A percentile compares a stretch with the other conserved stretches of the same genome.
phyloP scores from a whole-genome alignment of 148 eudicot species.

The Rhododendron griersonianum region DNA sequence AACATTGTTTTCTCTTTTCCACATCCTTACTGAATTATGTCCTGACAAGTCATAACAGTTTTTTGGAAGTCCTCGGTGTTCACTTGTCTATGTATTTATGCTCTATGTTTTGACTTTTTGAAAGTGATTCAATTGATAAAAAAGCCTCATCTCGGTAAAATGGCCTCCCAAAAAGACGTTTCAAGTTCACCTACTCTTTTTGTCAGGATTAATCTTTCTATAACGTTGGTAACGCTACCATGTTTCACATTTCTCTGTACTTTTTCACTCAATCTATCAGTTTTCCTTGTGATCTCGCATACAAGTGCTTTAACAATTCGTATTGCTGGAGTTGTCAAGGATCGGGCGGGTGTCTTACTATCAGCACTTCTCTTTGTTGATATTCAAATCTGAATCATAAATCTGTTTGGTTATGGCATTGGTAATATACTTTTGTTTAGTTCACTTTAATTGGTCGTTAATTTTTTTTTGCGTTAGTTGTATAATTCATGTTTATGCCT shows the following conservation, averaged over 20 bases:
- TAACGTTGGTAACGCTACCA: too few relatives aligned
- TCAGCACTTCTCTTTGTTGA: constrained; percentile 96
- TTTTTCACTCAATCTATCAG: constrained; percentile 80
- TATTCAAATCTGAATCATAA: constrained; percentile 70
- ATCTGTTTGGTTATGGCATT: constrained; percentile 85
- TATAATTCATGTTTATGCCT: neutral
- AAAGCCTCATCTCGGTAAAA: too few relatives aligned
- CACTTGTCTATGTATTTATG: too few relatives aligned
- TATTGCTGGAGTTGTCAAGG: constrained; percentile 98
- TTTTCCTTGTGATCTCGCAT: constrained; percentile 89
- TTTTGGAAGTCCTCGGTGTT: too few relatives aligned
- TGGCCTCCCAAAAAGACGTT: too few relatives aligned
- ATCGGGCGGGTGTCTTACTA: constrained; percentile 92
- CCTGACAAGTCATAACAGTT: neutral
- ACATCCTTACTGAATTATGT: neutral
- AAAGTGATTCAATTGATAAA: too few relatives aligned
- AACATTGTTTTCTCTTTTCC: neutral
- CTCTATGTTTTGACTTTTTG: too few relatives aligned
- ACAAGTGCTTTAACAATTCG: constrained; percentile 97
- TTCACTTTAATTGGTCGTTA: neutral
- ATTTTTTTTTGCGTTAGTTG: neutral
- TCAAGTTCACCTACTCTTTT: too few relatives aligned
- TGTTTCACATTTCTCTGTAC: constrained; percentile 46
- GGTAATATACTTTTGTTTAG: constrained; percentile 39
- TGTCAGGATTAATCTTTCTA: too few relatives aligned